Evolutionary conservation across 768 basidiomycete genomes (phyloP).

Genomic region (Tulasnella sp.): DNA sequence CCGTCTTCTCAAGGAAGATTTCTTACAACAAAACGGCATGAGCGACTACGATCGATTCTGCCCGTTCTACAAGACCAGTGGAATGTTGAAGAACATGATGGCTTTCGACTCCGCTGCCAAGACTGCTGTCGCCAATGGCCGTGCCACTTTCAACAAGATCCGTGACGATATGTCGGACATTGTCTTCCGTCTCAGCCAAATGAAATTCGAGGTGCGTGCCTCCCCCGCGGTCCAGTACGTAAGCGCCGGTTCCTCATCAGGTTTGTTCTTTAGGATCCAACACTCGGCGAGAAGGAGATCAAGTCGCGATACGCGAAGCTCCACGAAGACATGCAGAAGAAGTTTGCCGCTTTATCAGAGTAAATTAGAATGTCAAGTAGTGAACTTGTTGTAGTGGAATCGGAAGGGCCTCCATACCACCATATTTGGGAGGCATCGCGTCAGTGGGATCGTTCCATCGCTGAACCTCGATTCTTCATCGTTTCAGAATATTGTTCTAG

Average conservation of each 20-base stretch:
- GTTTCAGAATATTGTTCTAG: not conserved
- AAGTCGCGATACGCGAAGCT: conserved; percentile 72
- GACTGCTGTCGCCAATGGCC: conserved; percentile 70
- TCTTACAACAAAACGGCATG: conserved; percentile 97
- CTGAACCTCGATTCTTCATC: not conserved
- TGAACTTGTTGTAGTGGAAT: not conserved
- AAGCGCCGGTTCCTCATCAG: not conserved
- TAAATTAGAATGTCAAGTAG: not conserved
- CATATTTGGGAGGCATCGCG: not conserved
- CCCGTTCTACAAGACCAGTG: conserved; percentile 97
- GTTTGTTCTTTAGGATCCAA: conserved; percentile 54
- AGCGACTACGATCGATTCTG: conserved; percentile 95
- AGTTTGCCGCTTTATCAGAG: conserved; percentile 36
- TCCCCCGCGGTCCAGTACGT: not conserved
- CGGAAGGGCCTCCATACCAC: not conserved
- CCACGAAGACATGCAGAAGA: conserved; percentile 80
- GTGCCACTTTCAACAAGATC: conserved; percentile 76
- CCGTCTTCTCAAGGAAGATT: conserved; percentile 94
- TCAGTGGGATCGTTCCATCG: not conserved
- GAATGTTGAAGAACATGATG: conserved; percentile 92
- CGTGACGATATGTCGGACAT: conserved; percentile 77
- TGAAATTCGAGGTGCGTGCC: conserved; percentile 89
- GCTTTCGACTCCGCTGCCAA: conserved; percentile 86
- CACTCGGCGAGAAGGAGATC: conserved; percentile 76
- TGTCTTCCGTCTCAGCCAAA: conserved; percentile 96